Evolutionary conservation across 2,329 filamentous ascomycete species (phyloP).

Genomic region (Penicillium sp.): DNA sequence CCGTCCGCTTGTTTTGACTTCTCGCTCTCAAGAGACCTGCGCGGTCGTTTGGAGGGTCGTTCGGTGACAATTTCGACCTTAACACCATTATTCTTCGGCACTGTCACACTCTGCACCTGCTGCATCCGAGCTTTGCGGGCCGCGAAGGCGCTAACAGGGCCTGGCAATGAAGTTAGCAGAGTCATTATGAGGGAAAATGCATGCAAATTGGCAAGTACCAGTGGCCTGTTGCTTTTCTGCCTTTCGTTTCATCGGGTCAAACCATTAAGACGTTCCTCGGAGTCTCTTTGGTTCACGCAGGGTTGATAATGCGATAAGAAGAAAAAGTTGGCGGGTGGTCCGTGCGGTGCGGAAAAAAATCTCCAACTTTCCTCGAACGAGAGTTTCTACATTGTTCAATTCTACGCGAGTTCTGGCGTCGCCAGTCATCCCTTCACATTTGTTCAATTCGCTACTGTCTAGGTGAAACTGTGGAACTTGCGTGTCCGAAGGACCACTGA

Average conservation of each 20-base stretch:
- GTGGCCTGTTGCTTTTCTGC: slow-evolving; percentile 34
- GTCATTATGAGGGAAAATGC: background rate
- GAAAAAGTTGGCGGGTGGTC: slow-evolving; percentile 33
- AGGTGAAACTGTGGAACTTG: too few relatives aligned
- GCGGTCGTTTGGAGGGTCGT: slow-evolving; percentile 34
- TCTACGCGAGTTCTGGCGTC: too few relatives aligned
- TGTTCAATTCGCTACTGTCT: too few relatives aligned
- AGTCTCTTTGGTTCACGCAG: slow-evolving; percentile 2
- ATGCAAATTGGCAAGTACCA: slow-evolving; percentile 22
- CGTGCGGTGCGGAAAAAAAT: slow-evolving; percentile 40
- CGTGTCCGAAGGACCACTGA: background rate
- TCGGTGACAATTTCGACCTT: slow-evolving; percentile 21
- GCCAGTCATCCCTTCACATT: too few relatives aligned
- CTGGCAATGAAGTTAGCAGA: slow-evolving; percentile 19
- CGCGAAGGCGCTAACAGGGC: slow-evolving; percentile 40
- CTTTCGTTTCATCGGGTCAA: slow-evolving; percentile 33
- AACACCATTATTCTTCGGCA: slow-evolving; percentile 17
- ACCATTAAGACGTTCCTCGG: slow-evolving; percentile 1
- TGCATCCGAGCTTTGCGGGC: slow-evolving; percentile 40
- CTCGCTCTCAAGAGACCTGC: slow-evolving; percentile 24
- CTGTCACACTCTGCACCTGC: slow-evolving; percentile 22
- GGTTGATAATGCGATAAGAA: slow-evolving; percentile 25
- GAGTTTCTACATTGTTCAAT: too few relatives aligned
- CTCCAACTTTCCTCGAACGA: slow-evolving; percentile 11
- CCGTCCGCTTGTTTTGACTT: slow-evolving; percentile 10